Conservation (phyloP, 768 basidiomycete genomes). For the Pleurotus platypus region DNA sequence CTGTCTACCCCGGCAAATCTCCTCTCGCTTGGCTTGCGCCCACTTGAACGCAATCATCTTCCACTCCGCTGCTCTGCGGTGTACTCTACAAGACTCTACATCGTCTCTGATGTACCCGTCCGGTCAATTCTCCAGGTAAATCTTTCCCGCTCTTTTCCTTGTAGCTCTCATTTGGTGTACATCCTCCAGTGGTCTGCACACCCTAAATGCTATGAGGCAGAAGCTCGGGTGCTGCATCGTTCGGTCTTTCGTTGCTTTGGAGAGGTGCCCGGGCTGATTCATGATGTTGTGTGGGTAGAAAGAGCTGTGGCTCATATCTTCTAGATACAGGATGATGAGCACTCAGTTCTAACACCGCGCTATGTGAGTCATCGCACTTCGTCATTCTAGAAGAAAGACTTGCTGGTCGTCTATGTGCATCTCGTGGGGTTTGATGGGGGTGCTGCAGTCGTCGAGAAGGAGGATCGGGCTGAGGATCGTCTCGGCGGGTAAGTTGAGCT, state of each 20-base stretch:
- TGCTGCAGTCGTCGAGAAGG: conserved; percentile 40
- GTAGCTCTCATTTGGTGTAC: neutral
- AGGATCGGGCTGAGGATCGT: conserved; percentile 36
- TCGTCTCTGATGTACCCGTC: neutral
- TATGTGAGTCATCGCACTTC: neutral
- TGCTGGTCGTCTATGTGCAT: conserved; percentile 36
- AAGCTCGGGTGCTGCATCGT: conserved; percentile 23
- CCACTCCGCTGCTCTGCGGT: neutral
- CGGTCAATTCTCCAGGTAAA: neutral
- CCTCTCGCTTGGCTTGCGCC: neutral
- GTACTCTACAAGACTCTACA: neutral
- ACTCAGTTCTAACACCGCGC: conserved; percentile 29
- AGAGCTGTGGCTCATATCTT: conserved; percentile 33
- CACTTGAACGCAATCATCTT: neutral
- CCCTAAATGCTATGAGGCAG: conserved; percentile 40
- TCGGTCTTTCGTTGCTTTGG: conserved; percentile 12
- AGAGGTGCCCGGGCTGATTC: conserved; percentile 29
- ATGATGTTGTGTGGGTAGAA: conserved; percentile 35
- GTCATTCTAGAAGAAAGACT: conserved; percentile 6
- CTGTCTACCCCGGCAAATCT: conserved; percentile 7
- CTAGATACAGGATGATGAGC: conserved; percentile 30
- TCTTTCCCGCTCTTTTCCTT: neutral
- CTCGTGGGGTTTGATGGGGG: conserved; percentile 17
- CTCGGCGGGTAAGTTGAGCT: neutral
- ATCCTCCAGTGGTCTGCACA: neutral